Evolutionary conservation across 2,329 filamentous ascomycete species (phyloP).

Genomic region (Penicillium sp.): DNA sequence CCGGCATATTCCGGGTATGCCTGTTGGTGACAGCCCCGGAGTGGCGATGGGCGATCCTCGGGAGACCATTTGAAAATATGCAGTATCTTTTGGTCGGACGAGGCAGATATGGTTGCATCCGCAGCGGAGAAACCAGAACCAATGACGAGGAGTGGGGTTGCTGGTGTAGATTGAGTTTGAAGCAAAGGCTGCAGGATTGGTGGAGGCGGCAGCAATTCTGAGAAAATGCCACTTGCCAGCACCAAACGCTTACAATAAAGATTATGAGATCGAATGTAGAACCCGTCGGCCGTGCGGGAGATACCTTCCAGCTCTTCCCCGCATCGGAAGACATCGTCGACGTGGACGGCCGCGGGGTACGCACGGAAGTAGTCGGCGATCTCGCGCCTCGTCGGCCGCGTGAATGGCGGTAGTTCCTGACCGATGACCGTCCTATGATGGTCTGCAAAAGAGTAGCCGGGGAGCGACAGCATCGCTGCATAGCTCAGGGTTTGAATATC

Average conservation of each 20-base stretch:
- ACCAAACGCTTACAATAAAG: slow-evolving; percentile 55
- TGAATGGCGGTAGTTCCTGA: slow-evolving; percentile 47
- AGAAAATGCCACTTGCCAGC: slow-evolving; percentile 57
- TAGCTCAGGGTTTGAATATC: slow-evolving; percentile 59
- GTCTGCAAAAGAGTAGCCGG: slow-evolving; percentile 55
- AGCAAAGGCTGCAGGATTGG: slow-evolving; percentile 48
- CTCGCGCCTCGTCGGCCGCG: slow-evolving; percentile 52
- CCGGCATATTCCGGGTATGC: slow-evolving; percentile 61
- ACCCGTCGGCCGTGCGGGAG: slow-evolving; percentile 45
- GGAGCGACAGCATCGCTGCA: slow-evolving; percentile 58
- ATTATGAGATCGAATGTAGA: slow-evolving; percentile 49
- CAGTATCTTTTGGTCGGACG: slow-evolving; percentile 43
- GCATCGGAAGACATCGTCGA: slow-evolving; percentile 46
- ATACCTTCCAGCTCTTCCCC: slow-evolving; percentile 43
- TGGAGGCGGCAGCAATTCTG: slow-evolving; percentile 50
- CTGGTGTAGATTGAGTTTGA: slow-evolving; percentile 24
- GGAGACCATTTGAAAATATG: slow-evolving; percentile 60
- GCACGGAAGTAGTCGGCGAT: slow-evolving; percentile 53
- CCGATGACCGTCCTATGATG: slow-evolving; percentile 46
- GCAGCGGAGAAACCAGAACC: slow-evolving; percentile 61
- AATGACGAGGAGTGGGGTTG: slow-evolving; percentile 50
- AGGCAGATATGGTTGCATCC: slow-evolving; percentile 55
- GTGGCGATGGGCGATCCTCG: slow-evolving; percentile 51
- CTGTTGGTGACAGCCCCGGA: slow-evolving; percentile 56
- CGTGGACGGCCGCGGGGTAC: slow-evolving; percentile 53